These are phyloP conservation scores for Pyrus pyrifolia DNA, from an alignment of 306 rosid species.

Conservation along the genomic window DNA sequence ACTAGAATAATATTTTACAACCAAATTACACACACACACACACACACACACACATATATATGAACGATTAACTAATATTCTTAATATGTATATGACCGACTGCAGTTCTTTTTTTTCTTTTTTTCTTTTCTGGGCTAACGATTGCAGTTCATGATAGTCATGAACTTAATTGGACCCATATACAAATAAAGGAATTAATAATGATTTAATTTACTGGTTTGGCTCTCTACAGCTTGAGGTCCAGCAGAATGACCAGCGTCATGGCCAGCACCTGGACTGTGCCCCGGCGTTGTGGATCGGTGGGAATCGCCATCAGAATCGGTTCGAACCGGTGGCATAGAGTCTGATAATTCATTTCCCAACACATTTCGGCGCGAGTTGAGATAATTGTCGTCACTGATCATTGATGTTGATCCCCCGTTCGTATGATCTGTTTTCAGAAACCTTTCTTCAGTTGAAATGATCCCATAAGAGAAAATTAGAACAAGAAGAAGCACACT, in stretches of 20 bases:
- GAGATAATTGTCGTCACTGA: not conserved
- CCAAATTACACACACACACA: not conserved
- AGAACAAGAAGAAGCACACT: slow-evolving; percentile 27
- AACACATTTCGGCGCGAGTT: slow-evolving; percentile 13
- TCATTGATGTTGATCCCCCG: not conserved
- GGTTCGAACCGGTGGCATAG: not conserved
- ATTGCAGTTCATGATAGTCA: not conserved
- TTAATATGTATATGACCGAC: not conserved
- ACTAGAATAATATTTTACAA: not conserved
- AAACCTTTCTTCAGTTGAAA: slow-evolving; percentile 31
- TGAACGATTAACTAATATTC: not conserved
- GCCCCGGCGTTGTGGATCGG: slow-evolving; percentile 74
- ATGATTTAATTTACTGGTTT: slow-evolving; percentile 13
- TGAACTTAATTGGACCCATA: not conserved
- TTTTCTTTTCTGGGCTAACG: no score
- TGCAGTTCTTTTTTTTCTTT: not conserved
- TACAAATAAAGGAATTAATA: not conserved
- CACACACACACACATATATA: no score
- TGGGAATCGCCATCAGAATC: slow-evolving; percentile 35
- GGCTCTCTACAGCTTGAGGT: slow-evolving; percentile 14
- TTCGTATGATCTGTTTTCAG: not conserved
- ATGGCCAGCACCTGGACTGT: slow-evolving; percentile 93
- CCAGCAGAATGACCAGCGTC: slow-evolving; percentile 61
- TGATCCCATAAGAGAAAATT: slow-evolving; percentile 14
- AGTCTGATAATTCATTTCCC: not conserved